Conservation (phyloP, 2,329 filamentous ascomycete species). For the Fusarium pseudoanthophilum region DNA sequence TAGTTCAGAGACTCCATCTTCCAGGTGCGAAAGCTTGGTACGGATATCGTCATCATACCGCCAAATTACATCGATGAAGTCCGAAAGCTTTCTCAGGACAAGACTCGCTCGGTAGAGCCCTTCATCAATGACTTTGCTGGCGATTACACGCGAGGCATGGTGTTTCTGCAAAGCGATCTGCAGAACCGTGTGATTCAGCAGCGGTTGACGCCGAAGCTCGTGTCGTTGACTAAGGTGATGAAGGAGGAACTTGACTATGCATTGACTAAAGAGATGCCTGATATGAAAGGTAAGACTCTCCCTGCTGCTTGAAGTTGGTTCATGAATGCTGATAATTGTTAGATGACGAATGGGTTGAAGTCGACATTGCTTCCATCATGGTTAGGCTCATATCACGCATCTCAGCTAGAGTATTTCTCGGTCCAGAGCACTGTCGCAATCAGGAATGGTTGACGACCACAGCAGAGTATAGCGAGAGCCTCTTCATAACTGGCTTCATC, state of each 20-base stretch:
- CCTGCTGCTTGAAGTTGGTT: fast-evolving
- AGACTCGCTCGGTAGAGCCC: neutral
- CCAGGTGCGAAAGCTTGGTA: neutral
- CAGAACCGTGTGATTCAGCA: neutral
- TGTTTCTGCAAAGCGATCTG: neutral
- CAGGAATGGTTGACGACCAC: neutral
- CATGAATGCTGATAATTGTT: fast-evolving
- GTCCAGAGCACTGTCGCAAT: neutral
- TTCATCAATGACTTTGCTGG: neutral
- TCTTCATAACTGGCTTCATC: neutral
- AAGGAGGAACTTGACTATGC: neutral
- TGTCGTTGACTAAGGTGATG: neutral
- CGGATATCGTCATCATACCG: neutral
- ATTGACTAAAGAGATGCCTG: neutral
- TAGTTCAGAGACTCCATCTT: neutral
- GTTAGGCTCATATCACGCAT: neutral
- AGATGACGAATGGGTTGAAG: neutral
- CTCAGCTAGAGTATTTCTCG: neutral
- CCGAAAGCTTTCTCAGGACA: neutral
- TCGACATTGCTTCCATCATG: neutral
- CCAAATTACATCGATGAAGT: neutral
- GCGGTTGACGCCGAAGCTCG: neutral
- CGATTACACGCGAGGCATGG: neutral
- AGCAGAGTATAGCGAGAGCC: neutral
- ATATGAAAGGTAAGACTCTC: neutral